A percentile compares a stretch with the other conserved stretches of the same genome.
These are phyloP conservation scores for Neurospora hispaniola DNA, from an alignment of 495 filamentous ascomycete species.

Conservation along the genomic window DNA sequence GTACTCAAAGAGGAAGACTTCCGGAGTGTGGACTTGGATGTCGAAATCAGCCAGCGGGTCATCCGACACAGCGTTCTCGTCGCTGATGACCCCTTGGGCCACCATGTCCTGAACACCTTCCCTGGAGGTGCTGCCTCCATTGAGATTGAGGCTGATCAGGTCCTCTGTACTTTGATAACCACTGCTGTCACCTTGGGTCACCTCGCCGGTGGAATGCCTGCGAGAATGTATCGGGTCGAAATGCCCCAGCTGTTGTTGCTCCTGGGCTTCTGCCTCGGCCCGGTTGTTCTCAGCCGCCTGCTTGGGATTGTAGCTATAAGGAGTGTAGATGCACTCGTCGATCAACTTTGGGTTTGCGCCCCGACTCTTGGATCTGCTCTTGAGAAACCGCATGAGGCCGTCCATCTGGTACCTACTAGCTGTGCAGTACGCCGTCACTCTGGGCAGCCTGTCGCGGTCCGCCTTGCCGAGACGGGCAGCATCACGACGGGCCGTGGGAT, in stretches of 20 bases:
- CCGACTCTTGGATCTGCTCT: slow-evolving; percentile 61
- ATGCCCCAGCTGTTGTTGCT: slow-evolving; percentile 30
- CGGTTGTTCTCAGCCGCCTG: slow-evolving; percentile 6
- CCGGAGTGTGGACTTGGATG: slow-evolving; percentile 74
- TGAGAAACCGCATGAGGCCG: slow-evolving; percentile 76
- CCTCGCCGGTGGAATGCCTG: slow-evolving; percentile 29
- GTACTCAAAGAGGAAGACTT: slow-evolving; percentile 94
- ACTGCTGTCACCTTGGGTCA: slow-evolving; percentile 2
- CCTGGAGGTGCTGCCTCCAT: slow-evolving; percentile 9
- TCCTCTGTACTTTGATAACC: slow-evolving; percentile 14
- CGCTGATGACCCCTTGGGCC: slow-evolving; percentile 16
- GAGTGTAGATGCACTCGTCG: slow-evolving; percentile 94
- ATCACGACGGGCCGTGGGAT: slow-evolving; percentile 85
- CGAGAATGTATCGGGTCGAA: slow-evolving; percentile 46
- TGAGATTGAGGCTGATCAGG: slow-evolving; percentile 16
- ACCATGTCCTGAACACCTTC: slow-evolving; percentile 14
- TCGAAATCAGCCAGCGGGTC: slow-evolving; percentile 46
- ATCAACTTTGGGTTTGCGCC: slow-evolving; percentile 81
- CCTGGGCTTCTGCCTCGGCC: slow-evolving; percentile 15
- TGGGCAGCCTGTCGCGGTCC: slow-evolving; percentile 73
- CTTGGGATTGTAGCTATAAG: slow-evolving; percentile 59
- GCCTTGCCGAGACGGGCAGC: slow-evolving; percentile 89
- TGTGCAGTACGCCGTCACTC: slow-evolving; percentile 94
- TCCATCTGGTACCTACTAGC: slow-evolving; percentile 84
- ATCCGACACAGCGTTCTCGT: slow-evolving; percentile 18